Base-by-base conservation (phyloP, 1,284 basidiomycete genomes). In the Singerocomus rubriflavus region DNA sequence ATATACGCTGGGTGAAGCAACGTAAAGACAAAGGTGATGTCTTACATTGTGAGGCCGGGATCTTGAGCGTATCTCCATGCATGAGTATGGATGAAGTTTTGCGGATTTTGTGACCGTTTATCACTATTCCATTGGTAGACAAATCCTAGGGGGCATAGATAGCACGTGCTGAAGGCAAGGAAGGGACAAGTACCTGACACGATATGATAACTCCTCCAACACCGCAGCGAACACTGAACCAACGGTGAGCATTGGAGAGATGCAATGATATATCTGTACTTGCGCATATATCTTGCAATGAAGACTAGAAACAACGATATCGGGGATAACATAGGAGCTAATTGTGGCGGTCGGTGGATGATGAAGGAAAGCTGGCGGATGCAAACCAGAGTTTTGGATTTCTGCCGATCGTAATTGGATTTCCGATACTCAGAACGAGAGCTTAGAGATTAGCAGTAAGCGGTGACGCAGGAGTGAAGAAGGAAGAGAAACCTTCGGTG, bases 271-370 rank as follows among this genome's bases (percentile, higher is more conserved):
- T 0, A 27, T 38, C 25, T 46, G 26, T 50, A 69, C 73, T 57
- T 55, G 85, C 86, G 83, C 88, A 75, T 88, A 85, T 74, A 91
- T 65, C 64, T 85, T 87, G 75, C 86, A 91, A 61, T 91, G 87
- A 16, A 86, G 56, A 39, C 75, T 79, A 6, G 85, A 88, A 17
- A 87, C 79, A 29, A 79, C 73, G 8, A 69, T 62, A 50, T 87
- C 73, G 14, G 71, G 54, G 26, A 80, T 67, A 17, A 79, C 72
- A 50, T 80, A 80, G 16, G 76, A 73, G 58, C 78, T 80, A 46
- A 21, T 33, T 34, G 46, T 34, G n/a, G 21, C 21, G 31, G 21
- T 66, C 13, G 14, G 52, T 14, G 14, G 13, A 46, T 49, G 44
- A 26, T 35, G 5, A 44, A 29, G 9, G 13, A 44, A 54, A 57